Evolutionary conservation across 139 green algal genomes (phyloP).

Genomic region (Coelastrella sp.): DNA sequence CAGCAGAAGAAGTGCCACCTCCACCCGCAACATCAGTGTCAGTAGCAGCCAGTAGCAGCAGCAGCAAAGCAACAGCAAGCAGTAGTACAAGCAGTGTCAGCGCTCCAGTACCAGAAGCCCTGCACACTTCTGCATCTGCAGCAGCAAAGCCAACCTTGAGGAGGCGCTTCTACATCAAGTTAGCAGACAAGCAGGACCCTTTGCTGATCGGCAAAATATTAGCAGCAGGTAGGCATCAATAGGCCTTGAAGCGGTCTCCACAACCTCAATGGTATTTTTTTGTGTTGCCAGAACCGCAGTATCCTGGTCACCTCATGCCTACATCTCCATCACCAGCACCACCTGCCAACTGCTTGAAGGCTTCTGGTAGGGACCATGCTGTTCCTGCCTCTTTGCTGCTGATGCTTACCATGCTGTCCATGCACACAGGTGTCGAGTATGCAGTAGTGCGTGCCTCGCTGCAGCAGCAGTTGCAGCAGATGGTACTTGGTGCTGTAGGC

Average conservation of each 20-base stretch:
- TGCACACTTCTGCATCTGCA: not conserved
- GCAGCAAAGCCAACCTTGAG: not conserved
- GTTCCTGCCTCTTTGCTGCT: not conserved
- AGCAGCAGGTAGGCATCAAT: not conserved
- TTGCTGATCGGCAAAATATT: conserved; percentile 56
- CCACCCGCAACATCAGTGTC: not conserved
- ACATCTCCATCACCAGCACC: no score
- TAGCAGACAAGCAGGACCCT: conserved; percentile 64
- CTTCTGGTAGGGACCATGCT: not conserved
- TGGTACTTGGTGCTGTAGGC: conserved; percentile 63
- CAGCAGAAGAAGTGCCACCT: not conserved
- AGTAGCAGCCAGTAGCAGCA: conserved; percentile 6
- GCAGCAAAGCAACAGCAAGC: conserved; percentile 7
- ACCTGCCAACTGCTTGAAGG: no score
- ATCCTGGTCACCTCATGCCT: no score
- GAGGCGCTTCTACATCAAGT: conserved; percentile 50
- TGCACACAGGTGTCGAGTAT: conserved; percentile 53
- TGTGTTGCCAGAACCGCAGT: no score
- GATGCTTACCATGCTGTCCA: not conserved
- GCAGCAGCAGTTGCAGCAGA: conserved; percentile 46
- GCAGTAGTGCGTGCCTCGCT: conserved; percentile 12
- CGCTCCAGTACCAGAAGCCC: conserved; percentile 29
- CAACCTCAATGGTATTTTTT: no score
- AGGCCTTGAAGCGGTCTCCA: no score
- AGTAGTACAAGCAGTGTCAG: conserved; percentile 21